Conservation (phyloP, 2,329 filamentous ascomycete species). For the Bipolaris victoriae region DNA sequence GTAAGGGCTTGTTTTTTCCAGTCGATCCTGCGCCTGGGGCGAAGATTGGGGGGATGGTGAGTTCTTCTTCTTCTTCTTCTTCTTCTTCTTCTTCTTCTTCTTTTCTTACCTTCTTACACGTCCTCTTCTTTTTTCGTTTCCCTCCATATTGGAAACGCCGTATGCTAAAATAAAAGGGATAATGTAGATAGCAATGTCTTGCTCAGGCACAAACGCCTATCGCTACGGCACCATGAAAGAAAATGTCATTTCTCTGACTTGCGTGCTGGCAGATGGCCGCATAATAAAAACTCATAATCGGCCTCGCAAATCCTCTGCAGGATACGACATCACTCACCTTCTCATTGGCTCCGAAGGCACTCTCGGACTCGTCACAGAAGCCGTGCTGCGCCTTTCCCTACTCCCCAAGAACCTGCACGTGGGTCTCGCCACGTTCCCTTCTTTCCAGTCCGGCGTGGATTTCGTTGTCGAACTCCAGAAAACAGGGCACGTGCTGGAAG, state of each 20-base stretch:
- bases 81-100: background rate
- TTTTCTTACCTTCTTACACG: background rate
- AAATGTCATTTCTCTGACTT: constrained; percentile 84
- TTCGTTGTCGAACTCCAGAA: constrained; percentile 79
- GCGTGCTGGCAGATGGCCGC: constrained; percentile 86
- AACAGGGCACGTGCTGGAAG: constrained; percentile 80
- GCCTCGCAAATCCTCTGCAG: constrained; percentile 85
- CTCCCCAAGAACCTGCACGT: constrained; percentile 79
- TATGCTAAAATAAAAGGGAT: background rate
- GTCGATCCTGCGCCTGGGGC: constrained; percentile 91
- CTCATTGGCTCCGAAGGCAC: constrained; percentile 93
- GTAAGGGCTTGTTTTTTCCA: constrained; percentile 80
- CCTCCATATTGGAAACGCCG: background rate
- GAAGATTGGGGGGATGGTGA: constrained; percentile 87
- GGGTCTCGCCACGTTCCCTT: constrained; percentile 69
- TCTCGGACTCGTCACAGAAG: constrained; percentile 87
- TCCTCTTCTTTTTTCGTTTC: too few species aligned
- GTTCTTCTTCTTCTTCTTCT: constrained; percentile 33
- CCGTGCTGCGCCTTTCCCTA: constrained; percentile 80
- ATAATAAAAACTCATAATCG: constrained; percentile 85
- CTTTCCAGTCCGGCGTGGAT: constrained; percentile 72
- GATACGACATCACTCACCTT: constrained; percentile 86
- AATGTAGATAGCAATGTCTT: constrained; percentile 62
- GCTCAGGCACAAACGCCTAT: constrained; percentile 85
- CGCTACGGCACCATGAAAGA: constrained; percentile 92